phyloP scores from a whole-genome alignment of 768 basidiomycete species.

The Lactifluus echinatus region DNA sequence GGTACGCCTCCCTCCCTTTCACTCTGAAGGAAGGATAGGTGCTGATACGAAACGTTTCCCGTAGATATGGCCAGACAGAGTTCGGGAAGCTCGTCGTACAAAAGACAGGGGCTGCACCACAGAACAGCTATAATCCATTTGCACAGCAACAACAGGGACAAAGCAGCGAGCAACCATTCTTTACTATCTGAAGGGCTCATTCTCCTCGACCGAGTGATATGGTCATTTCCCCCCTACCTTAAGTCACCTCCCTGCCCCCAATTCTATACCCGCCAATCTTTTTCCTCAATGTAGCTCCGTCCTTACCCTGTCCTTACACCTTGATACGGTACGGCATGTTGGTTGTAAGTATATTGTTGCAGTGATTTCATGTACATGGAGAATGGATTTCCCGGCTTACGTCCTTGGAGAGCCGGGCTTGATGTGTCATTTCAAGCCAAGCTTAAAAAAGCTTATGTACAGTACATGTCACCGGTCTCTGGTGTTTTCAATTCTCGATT shows the following conservation, averaged over 20 bases:
- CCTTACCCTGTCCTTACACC: background rate
- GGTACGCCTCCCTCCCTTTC: slow-evolving; percentile 36
- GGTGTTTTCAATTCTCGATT: background rate
- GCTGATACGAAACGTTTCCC: slow-evolving; percentile 1
- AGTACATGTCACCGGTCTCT: background rate
- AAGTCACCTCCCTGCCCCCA: background rate
- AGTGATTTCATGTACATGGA: background rate
- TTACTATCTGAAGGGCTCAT: slow-evolving; percentile 23
- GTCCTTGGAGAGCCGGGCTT: no score
- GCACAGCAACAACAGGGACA: slow-evolving; percentile 48
- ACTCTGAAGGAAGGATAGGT: background rate
- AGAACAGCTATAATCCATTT: slow-evolving; percentile 53
- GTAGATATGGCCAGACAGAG: slow-evolving; percentile 37
- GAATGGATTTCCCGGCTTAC: background rate
- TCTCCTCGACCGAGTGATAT: background rate
- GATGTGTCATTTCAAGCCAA: background rate
- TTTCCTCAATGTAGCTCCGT: background rate
- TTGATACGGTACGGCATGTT: background rate
- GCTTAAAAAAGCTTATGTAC: no score
- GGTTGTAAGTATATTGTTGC: slow-evolving; percentile 4
- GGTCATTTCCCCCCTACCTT: background rate
- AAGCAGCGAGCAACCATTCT: slow-evolving; percentile 29
- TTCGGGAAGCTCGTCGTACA: slow-evolving; percentile 25
- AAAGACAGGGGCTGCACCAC: slow-evolving; percentile 28
- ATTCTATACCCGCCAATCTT: slow-evolving; percentile 12